phyloP scores from a whole-genome alignment of 345 rosid genomes.

The Excoecaria cochinchinensis region DNA sequence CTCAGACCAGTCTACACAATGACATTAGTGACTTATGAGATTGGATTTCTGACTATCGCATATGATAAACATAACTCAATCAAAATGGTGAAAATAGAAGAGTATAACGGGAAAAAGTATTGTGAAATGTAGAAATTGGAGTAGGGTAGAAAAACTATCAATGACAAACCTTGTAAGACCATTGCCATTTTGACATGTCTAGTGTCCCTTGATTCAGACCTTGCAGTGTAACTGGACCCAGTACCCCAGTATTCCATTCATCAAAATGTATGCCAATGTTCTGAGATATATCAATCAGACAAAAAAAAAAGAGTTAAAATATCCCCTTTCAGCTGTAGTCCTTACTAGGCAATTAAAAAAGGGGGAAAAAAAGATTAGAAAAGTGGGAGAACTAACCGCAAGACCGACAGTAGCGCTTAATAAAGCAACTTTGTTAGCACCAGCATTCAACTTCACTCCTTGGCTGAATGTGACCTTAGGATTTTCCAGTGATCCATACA shows the following conservation, averaged over 20 bases:
- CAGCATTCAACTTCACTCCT: conserved; percentile 26
- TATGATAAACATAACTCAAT: not conserved
- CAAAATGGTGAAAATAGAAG: not conserved
- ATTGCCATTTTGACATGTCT: conserved; percentile 26
- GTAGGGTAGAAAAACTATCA: not conserved
- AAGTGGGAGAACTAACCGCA: conserved; percentile 23
- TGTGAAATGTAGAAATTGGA: not conserved
- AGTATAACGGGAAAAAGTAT: too few species aligned
- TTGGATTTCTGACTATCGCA: not conserved
- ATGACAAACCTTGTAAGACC: conserved; percentile 35
- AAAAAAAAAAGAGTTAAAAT: not conserved
- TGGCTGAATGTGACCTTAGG: conserved; percentile 29
- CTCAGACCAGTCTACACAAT: conserved; percentile 29
- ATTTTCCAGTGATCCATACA: conserved; percentile 19
- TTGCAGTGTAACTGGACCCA: conserved; percentile 29
- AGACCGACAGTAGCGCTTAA: conserved; percentile 42
- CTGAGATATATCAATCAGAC: conserved; percentile 9
- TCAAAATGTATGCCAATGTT: conserved; percentile 32
- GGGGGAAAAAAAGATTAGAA: not conserved
- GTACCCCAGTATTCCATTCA: conserved; percentile 29
- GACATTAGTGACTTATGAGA: not conserved
- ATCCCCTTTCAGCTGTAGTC: not conserved
- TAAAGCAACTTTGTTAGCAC: conserved; percentile 35
- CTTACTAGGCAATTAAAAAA: not conserved
- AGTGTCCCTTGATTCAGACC: conserved; percentile 31